Percentiles rank a stretch among this genome's conserved stretches.
These are phyloP conservation scores for Buxus sempervirens DNA, from an alignment of 164 flowering plant genomes.

Conservation along the genomic window DNA sequence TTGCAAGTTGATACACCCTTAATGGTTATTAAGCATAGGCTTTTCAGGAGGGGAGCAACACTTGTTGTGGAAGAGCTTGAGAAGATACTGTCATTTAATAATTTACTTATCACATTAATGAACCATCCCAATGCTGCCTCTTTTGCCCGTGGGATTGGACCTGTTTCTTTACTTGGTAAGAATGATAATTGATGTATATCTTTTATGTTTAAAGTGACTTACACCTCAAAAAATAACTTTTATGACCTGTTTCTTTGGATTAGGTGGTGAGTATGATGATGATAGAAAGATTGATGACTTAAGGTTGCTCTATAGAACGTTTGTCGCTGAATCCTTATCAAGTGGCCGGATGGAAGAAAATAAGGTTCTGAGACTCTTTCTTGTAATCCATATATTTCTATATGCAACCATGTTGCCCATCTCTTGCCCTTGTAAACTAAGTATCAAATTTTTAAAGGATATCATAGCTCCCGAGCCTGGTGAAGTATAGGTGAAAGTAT, in stretches of 20 bases:
- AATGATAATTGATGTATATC: constrained; percentile 6
- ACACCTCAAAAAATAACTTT: background rate
- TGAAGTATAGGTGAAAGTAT: too few relatives aligned
- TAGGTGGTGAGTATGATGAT: constrained; percentile 91
- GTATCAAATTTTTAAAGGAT: background rate
- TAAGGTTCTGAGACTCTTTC: constrained; percentile 46
- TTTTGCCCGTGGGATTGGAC: constrained; percentile 83
- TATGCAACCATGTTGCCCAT: background rate
- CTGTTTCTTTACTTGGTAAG: constrained; percentile 75
- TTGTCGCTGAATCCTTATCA: constrained; percentile 67
- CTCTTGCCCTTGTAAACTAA: background rate
- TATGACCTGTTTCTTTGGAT: constrained; percentile 12
- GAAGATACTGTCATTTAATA: constrained; percentile 63
- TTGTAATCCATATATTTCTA: background rate
- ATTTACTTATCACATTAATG: constrained; percentile 54
- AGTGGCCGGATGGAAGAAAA: constrained; percentile 69
- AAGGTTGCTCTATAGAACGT: constrained; percentile 84
- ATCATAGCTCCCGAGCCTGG: too few relatives aligned
- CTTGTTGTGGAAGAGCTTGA: constrained; percentile 67
- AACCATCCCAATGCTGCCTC: constrained; percentile 56
- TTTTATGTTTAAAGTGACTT: background rate
- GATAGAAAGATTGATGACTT: constrained; percentile 84
- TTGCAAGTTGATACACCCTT: background rate
- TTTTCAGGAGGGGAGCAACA: constrained; percentile 44
- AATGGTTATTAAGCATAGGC: constrained; percentile 5